Evolutionary conservation across 129 eudicot genomes (phyloP).

Genomic region (Kitagawia praeruptora): DNA sequence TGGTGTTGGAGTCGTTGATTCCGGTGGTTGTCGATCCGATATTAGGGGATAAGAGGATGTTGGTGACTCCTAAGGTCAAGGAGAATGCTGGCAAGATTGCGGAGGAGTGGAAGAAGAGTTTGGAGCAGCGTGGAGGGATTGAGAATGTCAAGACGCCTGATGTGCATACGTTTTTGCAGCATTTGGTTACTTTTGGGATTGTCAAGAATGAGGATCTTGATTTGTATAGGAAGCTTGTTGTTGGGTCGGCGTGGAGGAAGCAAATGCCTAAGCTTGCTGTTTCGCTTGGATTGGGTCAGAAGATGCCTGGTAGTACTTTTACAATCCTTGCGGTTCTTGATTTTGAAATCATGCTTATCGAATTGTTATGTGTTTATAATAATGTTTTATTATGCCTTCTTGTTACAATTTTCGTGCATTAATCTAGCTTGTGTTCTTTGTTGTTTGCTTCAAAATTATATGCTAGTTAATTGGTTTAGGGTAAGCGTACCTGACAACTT

Average conservation of each 20-base stretch:
- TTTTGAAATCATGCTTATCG: background rate
- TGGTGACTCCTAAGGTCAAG: conserved; percentile 78
- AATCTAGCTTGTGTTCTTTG: background rate
- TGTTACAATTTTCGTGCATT: background rate
- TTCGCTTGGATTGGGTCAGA: conserved; percentile 70
- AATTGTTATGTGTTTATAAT: background rate
- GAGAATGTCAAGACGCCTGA: conserved; percentile 82
- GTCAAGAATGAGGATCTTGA: conserved; percentile 65
- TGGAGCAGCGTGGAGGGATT: conserved; percentile 77
- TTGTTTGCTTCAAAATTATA: background rate
- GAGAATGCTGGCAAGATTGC: conserved; percentile 62
- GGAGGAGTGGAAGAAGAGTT: conserved; percentile 76
- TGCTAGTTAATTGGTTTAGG: background rate
- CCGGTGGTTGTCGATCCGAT: conserved; percentile 80
- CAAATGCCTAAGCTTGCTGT: conserved; percentile 98
- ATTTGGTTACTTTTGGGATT: conserved; percentile 85
- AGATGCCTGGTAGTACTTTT: conserved; percentile 91
- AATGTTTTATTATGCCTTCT: background rate
- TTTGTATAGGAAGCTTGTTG: conserved; percentile 85
- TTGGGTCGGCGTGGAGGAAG: conserved; percentile 93
- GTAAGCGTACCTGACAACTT: background rate
- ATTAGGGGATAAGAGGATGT: conserved; percentile 56
- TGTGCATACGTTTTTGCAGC: conserved; percentile 89
- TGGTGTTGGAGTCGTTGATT: conserved; percentile 79
- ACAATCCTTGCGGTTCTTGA: background rate